Evolutionary conservation across 192 early-diverging fungal species (phyloP).

Genomic region (Umbelopsis vinacea): DNA sequence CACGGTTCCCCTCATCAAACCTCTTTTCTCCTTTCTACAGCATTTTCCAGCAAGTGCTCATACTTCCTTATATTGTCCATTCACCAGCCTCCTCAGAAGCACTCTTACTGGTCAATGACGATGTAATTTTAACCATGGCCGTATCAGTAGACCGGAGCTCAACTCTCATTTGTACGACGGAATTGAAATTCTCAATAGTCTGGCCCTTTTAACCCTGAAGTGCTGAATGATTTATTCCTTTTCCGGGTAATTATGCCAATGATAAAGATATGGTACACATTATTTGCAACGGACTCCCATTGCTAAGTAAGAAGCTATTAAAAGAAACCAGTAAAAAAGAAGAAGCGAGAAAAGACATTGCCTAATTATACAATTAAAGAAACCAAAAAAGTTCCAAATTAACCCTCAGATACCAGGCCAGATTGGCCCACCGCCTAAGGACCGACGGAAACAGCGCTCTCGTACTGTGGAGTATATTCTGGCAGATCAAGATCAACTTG

Average conservation of each 20-base stretch:
- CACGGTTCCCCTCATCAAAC: neutral
- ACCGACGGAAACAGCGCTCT: slow-evolving; percentile 10
- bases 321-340: no score
- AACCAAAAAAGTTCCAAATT: neutral
- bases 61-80: neutral
- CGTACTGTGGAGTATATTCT: slow-evolving; percentile 39
- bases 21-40: neutral
- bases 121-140: neutral
- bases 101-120: no score
- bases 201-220: neutral
- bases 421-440: no score
- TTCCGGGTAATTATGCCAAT: neutral
- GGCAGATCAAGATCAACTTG: slow-evolving; percentile 43
- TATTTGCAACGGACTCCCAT: neutral
- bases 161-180: neutral
- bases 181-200: neutral
- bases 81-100: neutral
- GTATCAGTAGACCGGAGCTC: neutral
- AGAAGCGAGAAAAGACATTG: neutral
- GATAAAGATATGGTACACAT: slow-evolving; percentile 1
- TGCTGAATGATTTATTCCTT: slow-evolving; percentile 8
- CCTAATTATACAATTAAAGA: neutral
- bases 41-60: no score
- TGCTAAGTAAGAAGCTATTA: neutral
- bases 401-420: neutral